phyloP scores from a whole-genome alignment of 768 basidiomycete species.

The Hygrocybe punicea region DNA sequence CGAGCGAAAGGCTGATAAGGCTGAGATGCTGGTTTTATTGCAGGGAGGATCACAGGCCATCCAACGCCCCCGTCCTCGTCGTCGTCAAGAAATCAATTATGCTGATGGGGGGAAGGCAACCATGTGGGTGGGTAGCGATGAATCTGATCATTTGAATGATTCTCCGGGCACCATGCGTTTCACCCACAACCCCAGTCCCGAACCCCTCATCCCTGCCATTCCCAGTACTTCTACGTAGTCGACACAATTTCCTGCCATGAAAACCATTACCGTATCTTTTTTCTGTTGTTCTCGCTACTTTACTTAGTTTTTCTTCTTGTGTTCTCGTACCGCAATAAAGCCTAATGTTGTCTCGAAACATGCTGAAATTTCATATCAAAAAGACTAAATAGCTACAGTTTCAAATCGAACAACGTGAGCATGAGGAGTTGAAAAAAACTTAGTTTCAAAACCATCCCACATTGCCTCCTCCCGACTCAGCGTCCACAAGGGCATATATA shows the following conservation, averaged over 20 bases:
- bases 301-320: background rate
- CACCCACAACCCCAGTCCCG: background rate
- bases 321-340: background rate
- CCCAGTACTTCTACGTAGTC: background rate
- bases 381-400: background rate
- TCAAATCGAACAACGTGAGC: constrained; percentile 28
- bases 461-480: constrained; percentile 28
- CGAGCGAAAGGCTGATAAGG: background rate
- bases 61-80: constrained; percentile 1
- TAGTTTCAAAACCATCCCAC: constrained; percentile 37
- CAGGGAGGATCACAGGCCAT: background rate
- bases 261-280: no score
- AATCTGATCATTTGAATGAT: constrained; percentile 3
- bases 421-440: constrained; percentile 35
- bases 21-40: background rate
- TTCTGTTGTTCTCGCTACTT: no score
- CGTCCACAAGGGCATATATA: constrained; percentile 42
- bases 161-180: constrained; percentile 5
- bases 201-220: background rate
- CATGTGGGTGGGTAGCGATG: constrained; percentile 6
- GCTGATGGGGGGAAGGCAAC: constrained; percentile 11
- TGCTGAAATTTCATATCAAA: no score
- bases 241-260: no score
- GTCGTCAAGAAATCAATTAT: constrained; percentile 11
- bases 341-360: no score